Conservation (phyloP, 2,329 filamentous ascomycete species). For the Fusarium sp. region DNA sequence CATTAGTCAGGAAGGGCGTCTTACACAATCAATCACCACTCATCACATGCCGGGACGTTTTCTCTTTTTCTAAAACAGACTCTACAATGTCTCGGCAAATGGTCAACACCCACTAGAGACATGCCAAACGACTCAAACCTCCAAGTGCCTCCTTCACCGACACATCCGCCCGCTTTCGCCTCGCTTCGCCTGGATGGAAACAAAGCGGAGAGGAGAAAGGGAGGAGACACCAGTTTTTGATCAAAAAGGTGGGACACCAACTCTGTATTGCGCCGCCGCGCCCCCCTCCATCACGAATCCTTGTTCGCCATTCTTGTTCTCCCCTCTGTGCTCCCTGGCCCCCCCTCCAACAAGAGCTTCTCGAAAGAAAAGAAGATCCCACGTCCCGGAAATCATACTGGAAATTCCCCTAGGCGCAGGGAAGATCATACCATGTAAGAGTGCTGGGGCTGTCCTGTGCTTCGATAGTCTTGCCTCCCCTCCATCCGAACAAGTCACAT, state of each 20-base stretch:
- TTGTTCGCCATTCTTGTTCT: conserved; percentile 4
- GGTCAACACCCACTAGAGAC: neutral
- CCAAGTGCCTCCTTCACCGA: conserved; percentile 22
- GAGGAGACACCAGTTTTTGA: neutral
- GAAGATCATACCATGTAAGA: conserved; percentile 24
- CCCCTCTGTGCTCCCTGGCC: neutral
- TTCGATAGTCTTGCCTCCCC: conserved; percentile 7
- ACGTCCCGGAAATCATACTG: conserved; percentile 15
- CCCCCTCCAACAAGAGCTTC: conserved; percentile 26
- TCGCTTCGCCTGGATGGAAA: conserved; percentile 23
- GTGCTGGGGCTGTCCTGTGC: neutral
- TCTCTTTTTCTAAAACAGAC: neutral
- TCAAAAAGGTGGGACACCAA: neutral
- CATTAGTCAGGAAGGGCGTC: neutral
- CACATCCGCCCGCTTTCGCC: conserved; percentile 12
- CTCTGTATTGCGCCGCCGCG: neutral
- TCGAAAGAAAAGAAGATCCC: conserved; percentile 38
- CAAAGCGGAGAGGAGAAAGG: conserved; percentile 9
- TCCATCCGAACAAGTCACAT: conserved; percentile 11
- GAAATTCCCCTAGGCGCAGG: conserved; percentile 33
- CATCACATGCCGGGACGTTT: neutral
- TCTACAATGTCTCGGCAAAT: conserved; percentile 1
- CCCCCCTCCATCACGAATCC: conserved; percentile 14
- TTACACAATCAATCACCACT: neutral
- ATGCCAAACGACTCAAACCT: neutral